Base-by-base conservation (phyloP, 441 rosid species). In the Omphalea diandra region DNA sequence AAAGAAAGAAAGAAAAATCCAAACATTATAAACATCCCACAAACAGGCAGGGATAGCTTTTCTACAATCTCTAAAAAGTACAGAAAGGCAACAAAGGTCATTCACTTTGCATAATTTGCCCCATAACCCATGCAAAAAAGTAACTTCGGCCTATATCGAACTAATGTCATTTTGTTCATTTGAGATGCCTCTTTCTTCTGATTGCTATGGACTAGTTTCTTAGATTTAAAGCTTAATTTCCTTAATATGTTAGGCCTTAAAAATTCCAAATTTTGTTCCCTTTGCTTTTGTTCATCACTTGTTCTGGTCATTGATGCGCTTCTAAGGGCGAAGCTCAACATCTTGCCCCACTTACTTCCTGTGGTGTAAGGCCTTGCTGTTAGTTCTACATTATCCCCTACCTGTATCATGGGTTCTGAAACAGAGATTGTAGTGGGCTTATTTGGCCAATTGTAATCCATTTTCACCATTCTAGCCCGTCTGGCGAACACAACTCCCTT, bases 41-140 rank as follows among this genome's bases (percentile, higher is more conserved):
- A 29, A 61, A 10, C 29, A 35, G 20, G 24, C 15, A 20, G n/a
- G 44, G 26, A 46, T 40, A 22, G 32, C 60, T 63, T n/a, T 71
- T 71, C 6, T 52, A 41, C 52, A 29, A n/a, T 20, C 18, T 63
- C 40, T 40, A 59, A 24, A 68, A 1, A 41, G 6, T 33, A 63
- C 32, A 69, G 0, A 49, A 1, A 18, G 12, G 38, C 61, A 53
- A 26, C 26, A 35, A 33, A 12, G 17, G 18, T 3, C 35, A 12
- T 54, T 57, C 27, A 75, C 29, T 46, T 20, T 22, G 44, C 73
- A 70, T 32, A 68, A 35, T 71, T 71, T 38, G 68, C 52, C 14
- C 81, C 79, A 64, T 60, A 73, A 38, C 89, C 89, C 84, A 85
- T 68, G 65, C 89, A 87, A 29, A 82, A 75, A 47, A 80, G 74